Base-by-base conservation (phyloP, 257 asterid species). In the Solanum okadae region DNA sequence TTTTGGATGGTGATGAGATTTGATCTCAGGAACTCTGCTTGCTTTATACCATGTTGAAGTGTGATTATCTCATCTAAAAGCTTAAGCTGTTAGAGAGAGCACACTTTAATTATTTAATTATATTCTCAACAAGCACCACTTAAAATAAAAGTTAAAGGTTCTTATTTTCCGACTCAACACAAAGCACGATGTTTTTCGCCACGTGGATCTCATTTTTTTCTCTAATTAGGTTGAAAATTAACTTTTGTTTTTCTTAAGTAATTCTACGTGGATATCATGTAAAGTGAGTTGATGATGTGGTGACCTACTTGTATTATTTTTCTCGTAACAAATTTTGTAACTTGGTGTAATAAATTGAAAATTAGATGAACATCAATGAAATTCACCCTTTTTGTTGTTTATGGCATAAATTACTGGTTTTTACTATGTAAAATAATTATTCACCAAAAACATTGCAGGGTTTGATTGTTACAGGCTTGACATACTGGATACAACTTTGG, bases 401-500 rank as follows among this genome's bases (percentile, higher is more conserved):
- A 75, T 75, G 8, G 52, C 44, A 22, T 23, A 75, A 3, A 22
- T 22, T 23, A 22, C 2, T 42, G 3, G 8, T 2, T 75, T 67
- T 20, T 22, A 23, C 23, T 76, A 2, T 76, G 34, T 76, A 77
- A 5, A 2, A 25, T 25, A 40, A 78, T 42, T 78, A 42, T 42
- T 25, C 25, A 25, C 18, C 18, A 63, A 14, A 59, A 63, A 34
- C 4, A 6, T 87, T 85, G 90, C 94, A 95, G 98, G 98, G 98
- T 22, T 63, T 94, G 13, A 91, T 95, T 20, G 96, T 94, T 73
- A 94, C 94, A 4, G 98, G 97, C 31, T 27, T 93, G 70, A 87
- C 90, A 3, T 94, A 93, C 70, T 93, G 93, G 94, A 49, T 93
- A 89, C 97, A 94, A 81, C 89, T 94, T 27, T 93, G 93, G 93